Conservation (phyloP, 176 grass and related monocot species). For the Aegilops longissima region DNA sequence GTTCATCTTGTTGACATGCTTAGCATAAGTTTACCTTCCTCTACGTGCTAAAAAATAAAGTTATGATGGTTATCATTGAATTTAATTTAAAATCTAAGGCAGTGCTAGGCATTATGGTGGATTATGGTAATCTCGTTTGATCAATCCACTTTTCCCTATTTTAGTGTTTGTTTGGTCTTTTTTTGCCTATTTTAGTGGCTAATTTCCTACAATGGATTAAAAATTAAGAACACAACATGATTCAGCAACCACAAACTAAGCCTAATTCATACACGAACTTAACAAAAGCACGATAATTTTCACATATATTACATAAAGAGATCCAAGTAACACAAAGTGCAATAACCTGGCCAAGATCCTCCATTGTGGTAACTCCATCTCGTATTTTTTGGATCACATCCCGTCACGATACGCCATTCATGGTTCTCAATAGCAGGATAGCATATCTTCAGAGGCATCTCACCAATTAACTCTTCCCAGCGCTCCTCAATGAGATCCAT, state of each 20-base stretch:
- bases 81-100: background rate
- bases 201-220: background rate
- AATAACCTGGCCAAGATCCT: conserved; percentile 81
- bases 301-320: background rate
- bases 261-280: background rate
- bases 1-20: background rate
- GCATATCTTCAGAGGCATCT: conserved; percentile 74
- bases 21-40: background rate
- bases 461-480: conserved; percentile 77
- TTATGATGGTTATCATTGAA: background rate
- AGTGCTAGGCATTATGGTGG: background rate
- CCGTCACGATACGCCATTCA: conserved; percentile 66
- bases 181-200: background rate
- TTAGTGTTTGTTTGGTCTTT: no score
- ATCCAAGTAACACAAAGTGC: conserved; percentile 18
- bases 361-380: conserved; percentile 26
- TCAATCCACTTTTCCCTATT: background rate
- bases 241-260: background rate
- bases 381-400: conserved; percentile 46
- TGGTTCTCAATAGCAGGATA: conserved; percentile 81
- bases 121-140: background rate
- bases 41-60: background rate
- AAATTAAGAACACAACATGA: background rate
- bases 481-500: conserved; percentile 88
- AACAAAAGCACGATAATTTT: background rate